Conservation (phyloP, 768 basidiomycete species). For the Rubroboletus satanas region DNA sequence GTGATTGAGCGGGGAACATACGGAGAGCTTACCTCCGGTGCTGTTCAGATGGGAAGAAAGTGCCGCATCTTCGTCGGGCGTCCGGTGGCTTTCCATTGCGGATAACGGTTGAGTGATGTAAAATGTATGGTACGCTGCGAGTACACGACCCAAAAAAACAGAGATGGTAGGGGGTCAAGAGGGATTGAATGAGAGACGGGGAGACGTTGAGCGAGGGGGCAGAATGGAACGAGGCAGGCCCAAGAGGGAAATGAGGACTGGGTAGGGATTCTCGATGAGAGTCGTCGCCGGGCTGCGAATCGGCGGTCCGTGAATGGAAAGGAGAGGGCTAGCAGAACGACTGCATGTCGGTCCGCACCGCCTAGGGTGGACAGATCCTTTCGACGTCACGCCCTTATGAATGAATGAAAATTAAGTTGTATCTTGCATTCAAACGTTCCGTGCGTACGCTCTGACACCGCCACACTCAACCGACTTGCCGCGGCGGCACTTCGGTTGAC, state of each 20-base stretch:
- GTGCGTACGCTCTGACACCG: neutral
- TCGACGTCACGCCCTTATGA: neutral
- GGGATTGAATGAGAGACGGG: neutral
- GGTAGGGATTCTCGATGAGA: slow-evolving; percentile 10
- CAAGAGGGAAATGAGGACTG: slow-evolving; percentile 2
- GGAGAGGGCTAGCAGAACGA: neutral
- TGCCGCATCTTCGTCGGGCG: slow-evolving; percentile 9
- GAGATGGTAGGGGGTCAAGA: neutral
- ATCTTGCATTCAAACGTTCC: no score
- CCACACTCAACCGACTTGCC: neutral
- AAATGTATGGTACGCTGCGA: neutral
- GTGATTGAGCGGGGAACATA: slow-evolving; percentile 7
- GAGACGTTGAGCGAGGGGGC: neutral
- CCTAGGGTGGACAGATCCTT: neutral
- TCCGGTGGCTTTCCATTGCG: slow-evolving; percentile 27
- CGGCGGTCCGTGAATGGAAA: slow-evolving; percentile 9
- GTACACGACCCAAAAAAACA: neutral
- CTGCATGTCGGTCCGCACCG: neutral
- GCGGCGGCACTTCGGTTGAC: neutral
- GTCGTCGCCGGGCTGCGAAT: slow-evolving; percentile 7
- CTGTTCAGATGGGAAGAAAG: slow-evolving; percentile 8
- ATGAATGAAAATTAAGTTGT: no score
- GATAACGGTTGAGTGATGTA: neutral
- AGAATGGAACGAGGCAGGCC: neutral
- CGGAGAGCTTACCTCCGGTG: slow-evolving; percentile 28